Conservation (phyloP, 2,329 filamentous ascomycete species). For the Sclerotinia minor region DNA sequence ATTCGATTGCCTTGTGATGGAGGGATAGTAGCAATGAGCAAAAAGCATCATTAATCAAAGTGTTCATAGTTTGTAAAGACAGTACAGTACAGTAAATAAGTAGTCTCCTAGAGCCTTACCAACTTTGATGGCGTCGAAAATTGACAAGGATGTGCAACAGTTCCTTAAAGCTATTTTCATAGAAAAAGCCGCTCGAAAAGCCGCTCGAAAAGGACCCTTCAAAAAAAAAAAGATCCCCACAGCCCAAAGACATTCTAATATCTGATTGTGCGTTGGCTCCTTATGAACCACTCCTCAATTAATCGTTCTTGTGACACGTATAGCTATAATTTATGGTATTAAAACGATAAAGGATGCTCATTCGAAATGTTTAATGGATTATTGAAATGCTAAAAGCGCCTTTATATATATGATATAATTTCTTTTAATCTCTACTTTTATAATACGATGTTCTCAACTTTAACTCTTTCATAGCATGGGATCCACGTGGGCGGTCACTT, state of each 20-base stretch:
- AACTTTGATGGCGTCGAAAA: no score
- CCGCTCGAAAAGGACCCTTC: not conserved
- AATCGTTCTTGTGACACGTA: not conserved
- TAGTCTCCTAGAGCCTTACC: no score
- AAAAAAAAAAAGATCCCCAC: not conserved
- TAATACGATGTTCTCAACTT: no score
- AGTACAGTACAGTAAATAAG: no score
- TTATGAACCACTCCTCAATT: constrained; percentile 1
- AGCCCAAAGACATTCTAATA: not conserved
- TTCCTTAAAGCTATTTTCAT: not conserved
- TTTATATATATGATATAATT: not conserved
- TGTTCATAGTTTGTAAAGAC: no score
- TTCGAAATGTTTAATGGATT: not conserved
- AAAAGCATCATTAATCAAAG: no score
- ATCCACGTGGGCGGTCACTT: not conserved
- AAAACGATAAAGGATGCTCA: not conserved
- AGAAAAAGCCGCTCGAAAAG: not conserved
- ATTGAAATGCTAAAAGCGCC: not conserved
- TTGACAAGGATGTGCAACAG: not conserved
- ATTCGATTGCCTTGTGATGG: no score
- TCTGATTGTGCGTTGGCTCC: constrained; percentile 12
- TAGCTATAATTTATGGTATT: not conserved
- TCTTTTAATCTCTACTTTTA: not conserved
- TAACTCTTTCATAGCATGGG: constrained; percentile 5
- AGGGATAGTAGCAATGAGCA: no score